These are phyloP conservation scores for Agrocybe praecox DNA, from an alignment of 768 basidiomycete species.

Conservation along the genomic window DNA sequence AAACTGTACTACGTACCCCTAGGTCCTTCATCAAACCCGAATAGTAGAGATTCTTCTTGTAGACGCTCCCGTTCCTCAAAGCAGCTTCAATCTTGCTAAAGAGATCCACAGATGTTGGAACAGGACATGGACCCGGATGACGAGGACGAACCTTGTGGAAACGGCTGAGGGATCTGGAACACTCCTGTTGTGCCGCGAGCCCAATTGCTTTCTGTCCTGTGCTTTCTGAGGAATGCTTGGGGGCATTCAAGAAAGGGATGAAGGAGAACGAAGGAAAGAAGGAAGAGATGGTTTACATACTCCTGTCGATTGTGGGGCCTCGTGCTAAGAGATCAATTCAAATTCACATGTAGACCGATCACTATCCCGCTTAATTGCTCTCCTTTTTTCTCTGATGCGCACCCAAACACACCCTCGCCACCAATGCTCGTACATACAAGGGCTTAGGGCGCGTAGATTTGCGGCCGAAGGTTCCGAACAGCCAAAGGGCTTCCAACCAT, in stretches of 20 bases:
- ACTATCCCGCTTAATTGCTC: constrained; percentile 21
- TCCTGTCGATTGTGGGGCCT: constrained; percentile 19
- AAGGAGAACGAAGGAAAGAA: constrained; percentile 13
- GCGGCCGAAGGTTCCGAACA: background rate
- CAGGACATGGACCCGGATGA: background rate
- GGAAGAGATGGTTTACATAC: constrained; percentile 23
- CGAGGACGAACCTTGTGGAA: constrained; percentile 24
- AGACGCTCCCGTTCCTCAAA: constrained; percentile 39
- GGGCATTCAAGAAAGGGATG: constrained; percentile 18
- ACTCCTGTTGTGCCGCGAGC: constrained; percentile 14
- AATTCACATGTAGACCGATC: constrained; percentile 30
- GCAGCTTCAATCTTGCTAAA: constrained; percentile 48
- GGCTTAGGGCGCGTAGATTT: background rate
- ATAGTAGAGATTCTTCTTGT: constrained; percentile 48
- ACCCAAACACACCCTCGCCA: background rate
- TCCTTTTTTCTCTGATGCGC: too few species aligned
- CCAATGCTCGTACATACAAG: background rate
- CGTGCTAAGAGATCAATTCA: constrained; percentile 31
- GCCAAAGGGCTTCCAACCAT: background rate
- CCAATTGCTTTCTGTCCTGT: constrained; percentile 17
- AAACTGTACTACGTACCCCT: constrained; percentile 40
- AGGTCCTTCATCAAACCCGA: constrained; percentile 65
- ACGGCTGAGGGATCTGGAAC: constrained; percentile 12
- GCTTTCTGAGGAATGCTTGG: constrained; percentile 15
- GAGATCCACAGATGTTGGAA: constrained; percentile 2